These are phyloP conservation scores for Trypanosoma platydactyli DNA, from an alignment of 208 protist species.

Conservation along the genomic window DNA sequence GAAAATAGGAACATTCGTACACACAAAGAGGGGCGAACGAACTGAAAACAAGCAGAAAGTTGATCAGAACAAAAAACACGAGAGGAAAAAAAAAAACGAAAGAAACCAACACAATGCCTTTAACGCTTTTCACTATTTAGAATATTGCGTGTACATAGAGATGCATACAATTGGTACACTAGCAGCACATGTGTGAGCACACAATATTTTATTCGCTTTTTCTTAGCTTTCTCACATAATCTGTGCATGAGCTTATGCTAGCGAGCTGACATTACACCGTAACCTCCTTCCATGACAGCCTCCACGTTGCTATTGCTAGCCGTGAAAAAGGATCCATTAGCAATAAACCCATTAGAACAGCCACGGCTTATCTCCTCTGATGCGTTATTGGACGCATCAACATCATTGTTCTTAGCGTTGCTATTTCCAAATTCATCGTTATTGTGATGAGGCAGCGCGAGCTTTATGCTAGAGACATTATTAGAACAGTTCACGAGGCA, in stretches of 20 bases:
- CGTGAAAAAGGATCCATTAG: background rate
- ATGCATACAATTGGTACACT: too few relatives aligned
- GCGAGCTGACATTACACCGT: conserved; percentile 27
- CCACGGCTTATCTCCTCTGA: conserved; percentile 40
- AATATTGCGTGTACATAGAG: too few relatives aligned
- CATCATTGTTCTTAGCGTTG: conserved; percentile 14
- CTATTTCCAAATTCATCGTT: background rate
- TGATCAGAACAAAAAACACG: background rate
- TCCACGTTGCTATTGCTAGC: conserved; percentile 35
- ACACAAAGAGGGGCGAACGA: conserved; percentile 8
- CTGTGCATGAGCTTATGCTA: too few relatives aligned
- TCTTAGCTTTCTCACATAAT: too few relatives aligned
- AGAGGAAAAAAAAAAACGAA: conserved; percentile 14
- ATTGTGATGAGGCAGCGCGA: background rate
- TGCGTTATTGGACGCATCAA: conserved; percentile 12
- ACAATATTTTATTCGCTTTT: too few relatives aligned
- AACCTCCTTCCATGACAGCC: conserved; percentile 46
- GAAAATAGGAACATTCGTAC: conserved; percentile 5
- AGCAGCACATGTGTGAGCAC: too few relatives aligned
- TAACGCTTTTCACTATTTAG: too few relatives aligned
- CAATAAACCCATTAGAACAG: conserved; percentile 18
- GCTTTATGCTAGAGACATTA: background rate
- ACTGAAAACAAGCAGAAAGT: background rate
- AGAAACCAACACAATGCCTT: background rate
- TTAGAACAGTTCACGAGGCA: conserved; percentile 12